Evolutionary conservation across 257 asterid species (phyloP).

Genomic region (Solanum chilense): DNA sequence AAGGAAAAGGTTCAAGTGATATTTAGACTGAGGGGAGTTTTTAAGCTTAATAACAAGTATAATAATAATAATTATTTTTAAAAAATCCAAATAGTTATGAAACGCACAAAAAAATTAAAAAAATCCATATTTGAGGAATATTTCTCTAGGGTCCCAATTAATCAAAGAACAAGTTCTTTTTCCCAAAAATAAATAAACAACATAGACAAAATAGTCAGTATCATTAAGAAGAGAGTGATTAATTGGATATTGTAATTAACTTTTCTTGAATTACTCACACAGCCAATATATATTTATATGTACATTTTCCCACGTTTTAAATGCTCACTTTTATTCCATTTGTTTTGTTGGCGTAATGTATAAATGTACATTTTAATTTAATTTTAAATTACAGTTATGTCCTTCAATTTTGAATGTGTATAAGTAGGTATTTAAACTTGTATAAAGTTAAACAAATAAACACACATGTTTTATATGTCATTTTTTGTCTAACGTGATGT

Average conservation of each 20-base stretch:
- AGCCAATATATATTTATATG: not conserved
- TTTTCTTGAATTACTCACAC: not conserved
- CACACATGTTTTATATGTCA: too few species aligned
- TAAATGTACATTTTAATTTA: too few species aligned
- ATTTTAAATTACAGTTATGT: too few species aligned
- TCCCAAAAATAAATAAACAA: too few species aligned
- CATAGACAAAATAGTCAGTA: not conserved
- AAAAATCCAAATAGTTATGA: not conserved
- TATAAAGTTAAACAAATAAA: too few species aligned
- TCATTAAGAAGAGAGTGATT: not conserved
- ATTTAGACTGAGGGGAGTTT: too few species aligned
- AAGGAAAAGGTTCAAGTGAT: not conserved
- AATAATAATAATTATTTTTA: too few species aligned
- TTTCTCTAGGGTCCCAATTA: not conserved
- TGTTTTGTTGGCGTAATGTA: too few species aligned
- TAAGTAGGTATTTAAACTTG: too few species aligned
- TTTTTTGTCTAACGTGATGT: too few species aligned
- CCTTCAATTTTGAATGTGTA: too few species aligned
- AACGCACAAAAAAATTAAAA: not conserved
- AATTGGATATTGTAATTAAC: not conserved
- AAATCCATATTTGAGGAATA: not conserved
- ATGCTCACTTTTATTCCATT: not conserved
- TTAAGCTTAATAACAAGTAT: not conserved
- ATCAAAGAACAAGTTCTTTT: not conserved
- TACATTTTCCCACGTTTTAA: not conserved